These are phyloP conservation scores for Durotheca rogersii DNA, from an alignment of 495 filamentous ascomycete genomes.

Conservation along the genomic window DNA sequence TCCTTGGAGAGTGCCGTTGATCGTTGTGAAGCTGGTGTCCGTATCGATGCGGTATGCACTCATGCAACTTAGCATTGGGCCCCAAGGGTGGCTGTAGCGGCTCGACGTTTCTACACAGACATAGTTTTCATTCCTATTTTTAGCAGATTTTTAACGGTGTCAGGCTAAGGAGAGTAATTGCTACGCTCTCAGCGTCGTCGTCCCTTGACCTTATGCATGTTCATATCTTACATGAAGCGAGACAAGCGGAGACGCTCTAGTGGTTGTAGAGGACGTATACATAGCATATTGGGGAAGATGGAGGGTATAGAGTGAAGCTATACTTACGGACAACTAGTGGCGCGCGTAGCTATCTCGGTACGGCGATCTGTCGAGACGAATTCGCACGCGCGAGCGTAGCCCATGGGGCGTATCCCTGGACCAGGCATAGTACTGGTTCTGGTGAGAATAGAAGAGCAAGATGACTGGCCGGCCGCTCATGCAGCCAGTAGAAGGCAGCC, in stretches of 20 bases:
- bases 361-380: constrained; percentile 1
- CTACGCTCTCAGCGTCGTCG: too few relatives aligned
- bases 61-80: constrained; percentile 15
- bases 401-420: constrained; percentile 30
- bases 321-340: constrained; percentile 37
- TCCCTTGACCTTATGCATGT: neutral
- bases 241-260: too few relatives aligned
- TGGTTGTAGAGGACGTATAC: too few relatives aligned
- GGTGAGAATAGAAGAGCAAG: constrained; percentile 24
- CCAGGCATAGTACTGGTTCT: constrained; percentile 31
- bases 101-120: constrained; percentile 17
- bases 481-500: constrained; percentile 36
- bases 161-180: too few relatives aligned
- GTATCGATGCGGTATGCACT: constrained; percentile 18
- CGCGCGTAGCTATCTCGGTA: constrained; percentile 14
- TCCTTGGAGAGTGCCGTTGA: constrained; percentile 14
- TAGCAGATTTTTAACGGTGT: constrained; percentile 14
- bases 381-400: constrained; percentile 30
- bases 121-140: constrained; percentile 16
- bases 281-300: too few relatives aligned
- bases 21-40: constrained; percentile 17
- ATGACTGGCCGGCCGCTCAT: constrained; percentile 16
- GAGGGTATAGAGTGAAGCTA: too few relatives aligned
- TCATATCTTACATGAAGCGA: neutral
- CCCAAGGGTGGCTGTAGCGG: constrained; percentile 23